phyloP scores from a whole-genome alignment of 2,329 filamentous ascomycete species.

The Hypomyces rosellus region DNA sequence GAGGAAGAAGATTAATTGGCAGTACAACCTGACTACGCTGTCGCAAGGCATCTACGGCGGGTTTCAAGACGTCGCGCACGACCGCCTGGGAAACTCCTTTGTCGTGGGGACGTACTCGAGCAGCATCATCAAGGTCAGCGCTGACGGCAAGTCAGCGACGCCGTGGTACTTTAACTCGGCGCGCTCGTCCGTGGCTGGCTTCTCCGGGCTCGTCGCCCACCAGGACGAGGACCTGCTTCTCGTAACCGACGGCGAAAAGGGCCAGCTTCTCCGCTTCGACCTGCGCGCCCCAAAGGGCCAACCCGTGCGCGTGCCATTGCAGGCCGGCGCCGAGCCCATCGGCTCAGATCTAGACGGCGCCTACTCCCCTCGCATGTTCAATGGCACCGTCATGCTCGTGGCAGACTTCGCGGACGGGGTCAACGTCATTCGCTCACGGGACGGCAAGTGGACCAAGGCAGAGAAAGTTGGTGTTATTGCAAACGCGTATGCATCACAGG shows the following conservation, averaged over 20 bases:
- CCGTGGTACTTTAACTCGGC: no score
- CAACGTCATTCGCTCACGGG: conserved; percentile 29
- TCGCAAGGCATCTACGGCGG: conserved; percentile 18
- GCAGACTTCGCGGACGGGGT: conserved; percentile 25
- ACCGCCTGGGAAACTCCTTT: conserved; percentile 29
- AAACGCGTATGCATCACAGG: no score
- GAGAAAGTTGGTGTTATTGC: conserved; percentile 28
- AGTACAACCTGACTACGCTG: no score
- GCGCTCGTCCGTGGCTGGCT: conserved; percentile 23
- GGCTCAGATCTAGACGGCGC: conserved; percentile 22
- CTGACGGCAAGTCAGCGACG: conserved; percentile 18
- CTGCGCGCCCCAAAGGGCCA: conserved; percentile 7
- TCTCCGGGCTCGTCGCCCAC: background rate
- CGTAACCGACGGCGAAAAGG: conserved; percentile 24
- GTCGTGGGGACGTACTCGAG: conserved; percentile 33
- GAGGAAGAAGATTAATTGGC: no score
- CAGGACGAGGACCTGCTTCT: conserved; percentile 21
- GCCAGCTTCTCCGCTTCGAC: conserved; percentile 31
- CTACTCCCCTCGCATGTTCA: conserved; percentile 27
- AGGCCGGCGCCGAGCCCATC: background rate
- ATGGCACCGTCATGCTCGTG: conserved; percentile 28
- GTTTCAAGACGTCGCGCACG: conserved; percentile 34
- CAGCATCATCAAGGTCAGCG: conserved; percentile 27
- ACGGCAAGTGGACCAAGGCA: conserved; percentile 29
- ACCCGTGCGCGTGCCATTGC: background rate